Evolutionary conservation across 2,329 filamentous ascomycete genomes (phyloP).

Genomic region (Cadophora luteo-olivacea): DNA sequence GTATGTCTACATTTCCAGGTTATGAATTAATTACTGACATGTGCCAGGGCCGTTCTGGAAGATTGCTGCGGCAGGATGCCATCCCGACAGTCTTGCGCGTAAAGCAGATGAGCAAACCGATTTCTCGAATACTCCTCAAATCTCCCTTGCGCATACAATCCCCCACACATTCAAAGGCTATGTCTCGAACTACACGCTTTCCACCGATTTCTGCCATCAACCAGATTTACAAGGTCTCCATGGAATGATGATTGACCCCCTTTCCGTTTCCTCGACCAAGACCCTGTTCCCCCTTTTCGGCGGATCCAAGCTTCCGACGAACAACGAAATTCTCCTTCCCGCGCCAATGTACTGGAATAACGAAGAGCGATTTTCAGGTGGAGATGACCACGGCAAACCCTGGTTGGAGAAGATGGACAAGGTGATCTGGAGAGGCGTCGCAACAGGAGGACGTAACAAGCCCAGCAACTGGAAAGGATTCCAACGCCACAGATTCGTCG

Average conservation of each 20-base stretch:
- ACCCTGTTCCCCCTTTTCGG: slow-evolving; percentile 66
- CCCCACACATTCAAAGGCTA: slow-evolving; percentile 46
- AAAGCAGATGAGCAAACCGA: slow-evolving; percentile 51
- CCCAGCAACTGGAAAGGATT: slow-evolving; percentile 59
- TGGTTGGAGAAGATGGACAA: slow-evolving; percentile 64
- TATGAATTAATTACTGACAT: slow-evolving; percentile 44
- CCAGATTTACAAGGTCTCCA: slow-evolving; percentile 60
- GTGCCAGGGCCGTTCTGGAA: slow-evolving; percentile 60
- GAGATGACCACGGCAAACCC: slow-evolving; percentile 51
- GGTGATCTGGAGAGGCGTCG: slow-evolving; percentile 69
- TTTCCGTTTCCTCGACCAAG: slow-evolving; percentile 57
- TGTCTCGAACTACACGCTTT: slow-evolving; percentile 54
- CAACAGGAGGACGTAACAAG: slow-evolving; percentile 61
- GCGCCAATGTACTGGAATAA: slow-evolving; percentile 68
- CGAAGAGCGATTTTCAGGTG: slow-evolving; percentile 66
- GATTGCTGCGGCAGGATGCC: slow-evolving; percentile 64
- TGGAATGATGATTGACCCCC: slow-evolving; percentile 61
- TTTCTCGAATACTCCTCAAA: slow-evolving; percentile 55
- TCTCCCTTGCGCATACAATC: slow-evolving; percentile 55
- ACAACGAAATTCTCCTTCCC: slow-evolving; percentile 69
- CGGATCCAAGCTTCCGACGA: slow-evolving; percentile 66
- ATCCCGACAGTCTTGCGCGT: slow-evolving; percentile 67
- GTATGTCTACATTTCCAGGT: slow-evolving; percentile 45
- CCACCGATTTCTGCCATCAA: slow-evolving; percentile 54
- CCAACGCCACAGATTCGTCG: slow-evolving; percentile 62